phyloP scores from a whole-genome alignment of 768 basidiomycete genomes.

The Leccinellum rugosiceps region DNA sequence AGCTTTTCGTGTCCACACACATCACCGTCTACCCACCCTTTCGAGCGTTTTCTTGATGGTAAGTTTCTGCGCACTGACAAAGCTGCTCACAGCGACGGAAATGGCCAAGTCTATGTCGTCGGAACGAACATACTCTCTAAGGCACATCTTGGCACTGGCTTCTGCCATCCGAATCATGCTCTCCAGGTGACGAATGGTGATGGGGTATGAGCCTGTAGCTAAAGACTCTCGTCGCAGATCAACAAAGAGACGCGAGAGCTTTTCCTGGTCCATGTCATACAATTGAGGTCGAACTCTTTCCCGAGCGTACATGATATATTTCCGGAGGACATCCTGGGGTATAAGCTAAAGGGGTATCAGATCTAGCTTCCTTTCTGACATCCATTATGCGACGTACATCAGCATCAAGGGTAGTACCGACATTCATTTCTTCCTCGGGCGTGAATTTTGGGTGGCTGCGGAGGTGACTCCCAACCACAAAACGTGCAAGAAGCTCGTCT shows the following conservation, averaged over 20 bases:
- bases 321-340: constrained; percentile 91
- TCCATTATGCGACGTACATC: constrained; percentile 59
- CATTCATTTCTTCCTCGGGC: constrained; percentile 87
- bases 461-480: constrained; percentile 97
- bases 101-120: constrained; percentile 98
- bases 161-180: constrained; percentile 99
- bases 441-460: constrained; percentile 94
- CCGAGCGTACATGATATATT: constrained; percentile 98
- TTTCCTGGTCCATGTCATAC: constrained; percentile 94
- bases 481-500: constrained; percentile 93
- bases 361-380: not conserved
- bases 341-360: constrained; percentile 64
- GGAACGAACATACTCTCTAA: constrained; percentile 91
- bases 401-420: constrained; percentile 83
- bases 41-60: constrained; percentile 98
- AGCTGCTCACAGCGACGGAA: constrained; percentile 91
- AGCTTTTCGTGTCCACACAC: constrained; percentile 1
- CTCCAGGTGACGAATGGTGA: constrained; percentile 96
- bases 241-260: constrained; percentile 88
- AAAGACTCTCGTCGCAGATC: constrained; percentile 95
- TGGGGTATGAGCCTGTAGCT: constrained; percentile 98
- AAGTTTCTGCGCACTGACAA: constrained; percentile 96
- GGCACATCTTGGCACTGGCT: constrained; percentile 97
- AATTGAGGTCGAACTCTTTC: constrained; percentile 92
- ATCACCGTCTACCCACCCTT: constrained; percentile 47